Evolutionary conservation across 148 eudicot genomes (phyloP).

Genomic region (Rhododendron simsii): DNA sequence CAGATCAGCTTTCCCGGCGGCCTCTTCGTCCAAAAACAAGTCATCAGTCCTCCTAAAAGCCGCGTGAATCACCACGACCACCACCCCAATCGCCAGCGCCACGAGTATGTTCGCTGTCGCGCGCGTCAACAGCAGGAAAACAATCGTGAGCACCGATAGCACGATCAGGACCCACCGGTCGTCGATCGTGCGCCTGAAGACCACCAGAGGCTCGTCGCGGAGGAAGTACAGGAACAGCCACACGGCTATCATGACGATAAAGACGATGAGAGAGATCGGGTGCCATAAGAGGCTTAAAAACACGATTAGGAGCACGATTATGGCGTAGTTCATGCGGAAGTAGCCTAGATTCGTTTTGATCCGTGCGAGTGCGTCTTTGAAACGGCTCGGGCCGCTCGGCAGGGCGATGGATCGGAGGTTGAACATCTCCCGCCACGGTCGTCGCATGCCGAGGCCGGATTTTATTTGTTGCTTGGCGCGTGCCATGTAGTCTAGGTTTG

Average conservation of each 20-base stretch:
- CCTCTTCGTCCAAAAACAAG: conserved; percentile 54
- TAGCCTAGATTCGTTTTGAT: conserved; percentile 48
- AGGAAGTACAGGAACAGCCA: conserved; percentile 81
- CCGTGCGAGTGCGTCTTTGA: conserved; percentile 36
- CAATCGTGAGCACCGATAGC: conserved; percentile 42
- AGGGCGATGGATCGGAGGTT: conserved; percentile 33
- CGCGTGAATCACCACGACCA: conserved; percentile 47
- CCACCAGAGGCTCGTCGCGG: conserved; percentile 56
- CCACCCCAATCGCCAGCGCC: conserved; percentile 34
- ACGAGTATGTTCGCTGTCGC: conserved; percentile 45
- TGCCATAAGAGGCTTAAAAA: conserved; percentile 77
- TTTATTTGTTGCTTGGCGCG: conserved; percentile 52
- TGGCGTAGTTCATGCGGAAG: conserved; percentile 71
- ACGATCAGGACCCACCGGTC: conserved; percentile 47
- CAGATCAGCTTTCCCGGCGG: conserved; percentile 36
- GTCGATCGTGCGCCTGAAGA: conserved; percentile 31
- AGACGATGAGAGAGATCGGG: conserved; percentile 77
- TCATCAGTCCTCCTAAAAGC: conserved; percentile 56
- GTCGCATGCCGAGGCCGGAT: conserved; percentile 49
- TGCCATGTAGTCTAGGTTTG: conserved; percentile 55
- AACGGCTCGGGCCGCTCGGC: conserved; percentile 23
- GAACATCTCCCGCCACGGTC: conserved; percentile 70
- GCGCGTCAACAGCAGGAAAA: conserved; percentile 42
- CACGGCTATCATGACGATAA: conserved; percentile 44
- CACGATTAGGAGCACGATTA: conserved; percentile 41